phyloP scores from a whole-genome alignment of 352 stramenopile genomes.

The Phytophthora lateralis region DNA sequence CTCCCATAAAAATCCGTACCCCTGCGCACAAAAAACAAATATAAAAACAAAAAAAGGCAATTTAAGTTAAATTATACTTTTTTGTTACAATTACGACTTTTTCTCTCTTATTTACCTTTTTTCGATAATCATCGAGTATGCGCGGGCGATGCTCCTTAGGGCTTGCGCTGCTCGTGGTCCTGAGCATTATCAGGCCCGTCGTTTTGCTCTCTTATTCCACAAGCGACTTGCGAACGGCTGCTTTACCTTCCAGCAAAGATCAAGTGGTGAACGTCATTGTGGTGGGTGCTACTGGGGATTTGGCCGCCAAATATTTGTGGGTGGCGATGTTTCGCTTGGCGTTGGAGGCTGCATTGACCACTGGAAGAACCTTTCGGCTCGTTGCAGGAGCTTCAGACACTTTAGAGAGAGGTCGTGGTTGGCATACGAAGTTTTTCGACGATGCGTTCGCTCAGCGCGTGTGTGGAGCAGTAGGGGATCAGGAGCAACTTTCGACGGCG shows the following conservation, averaged over 20 bases:
- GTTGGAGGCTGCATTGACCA: constrained; percentile 26
- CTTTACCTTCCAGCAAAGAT: not conserved
- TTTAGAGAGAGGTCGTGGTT: constrained; percentile 28
- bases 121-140: constrained; percentile 22
- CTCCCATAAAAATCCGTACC: too few species aligned
- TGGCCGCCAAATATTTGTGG: constrained; percentile 88
- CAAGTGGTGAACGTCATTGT: constrained; percentile 56
- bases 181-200: not conserved
- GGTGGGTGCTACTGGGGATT: constrained; percentile 74
- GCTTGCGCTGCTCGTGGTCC: not conserved
- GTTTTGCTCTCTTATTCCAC: not conserved
- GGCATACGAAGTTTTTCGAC: constrained; percentile 49
- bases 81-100: too few species aligned
- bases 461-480: constrained; percentile 25
- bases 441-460: constrained; percentile 38
- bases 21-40: too few species aligned
- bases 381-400: constrained; percentile 52
- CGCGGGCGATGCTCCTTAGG: not conserved
- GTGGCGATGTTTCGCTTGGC: constrained; percentile 68
- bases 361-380: constrained; percentile 31
- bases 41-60: too few species aligned
- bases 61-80: too few species aligned
- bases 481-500: not conserved
- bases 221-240: not conserved
- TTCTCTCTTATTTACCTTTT: constrained; percentile 12